These are phyloP conservation scores for Triangularia setosa DNA, from an alignment of 2,329 filamentous ascomycete species.

Conservation along the genomic window DNA sequence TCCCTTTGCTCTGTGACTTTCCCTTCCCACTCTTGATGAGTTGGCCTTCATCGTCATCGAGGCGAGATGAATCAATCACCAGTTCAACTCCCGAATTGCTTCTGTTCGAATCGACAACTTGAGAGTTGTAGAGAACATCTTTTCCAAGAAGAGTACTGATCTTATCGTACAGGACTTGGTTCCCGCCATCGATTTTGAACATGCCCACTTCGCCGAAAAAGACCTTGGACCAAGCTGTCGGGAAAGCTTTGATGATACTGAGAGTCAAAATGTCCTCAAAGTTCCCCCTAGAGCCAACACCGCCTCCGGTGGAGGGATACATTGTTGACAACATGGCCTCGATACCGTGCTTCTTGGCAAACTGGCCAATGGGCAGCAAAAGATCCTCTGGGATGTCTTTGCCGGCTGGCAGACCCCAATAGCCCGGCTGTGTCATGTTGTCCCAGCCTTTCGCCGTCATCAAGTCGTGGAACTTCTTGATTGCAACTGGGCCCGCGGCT, in stretches of 20 bases:
- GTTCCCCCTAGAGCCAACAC: slow-evolving; percentile 1
- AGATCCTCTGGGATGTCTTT: slow-evolving; percentile 15
- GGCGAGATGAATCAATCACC: background rate
- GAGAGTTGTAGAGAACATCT: slow-evolving; percentile 12
- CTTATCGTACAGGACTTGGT: slow-evolving; percentile 11
- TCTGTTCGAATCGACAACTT: background rate
- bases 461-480: slow-evolving; percentile 9
- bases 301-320: slow-evolving; percentile 9
- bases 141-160: slow-evolving; percentile 3
- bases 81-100: background rate
- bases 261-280: slow-evolving; percentile 14
- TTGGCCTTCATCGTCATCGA: background rate
- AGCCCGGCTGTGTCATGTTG: slow-evolving; percentile 17
- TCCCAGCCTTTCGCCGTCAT: slow-evolving; percentile 13
- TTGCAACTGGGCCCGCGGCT: background rate
- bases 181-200: slow-evolving; percentile 11
- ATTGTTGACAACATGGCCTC: slow-evolving; percentile 9
- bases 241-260: slow-evolving; percentile 13
- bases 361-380: slow-evolving; percentile 9
- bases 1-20: no score
- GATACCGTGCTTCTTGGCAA: slow-evolving; percentile 14
- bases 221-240: slow-evolving; percentile 3
- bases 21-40: background rate
- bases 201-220: slow-evolving; percentile 3
- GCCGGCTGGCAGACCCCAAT: slow-evolving; percentile 11